Evolutionary conservation across 2,329 filamentous ascomycete genomes (phyloP).

Genomic region (Coleophoma eucalyptorum): DNA sequence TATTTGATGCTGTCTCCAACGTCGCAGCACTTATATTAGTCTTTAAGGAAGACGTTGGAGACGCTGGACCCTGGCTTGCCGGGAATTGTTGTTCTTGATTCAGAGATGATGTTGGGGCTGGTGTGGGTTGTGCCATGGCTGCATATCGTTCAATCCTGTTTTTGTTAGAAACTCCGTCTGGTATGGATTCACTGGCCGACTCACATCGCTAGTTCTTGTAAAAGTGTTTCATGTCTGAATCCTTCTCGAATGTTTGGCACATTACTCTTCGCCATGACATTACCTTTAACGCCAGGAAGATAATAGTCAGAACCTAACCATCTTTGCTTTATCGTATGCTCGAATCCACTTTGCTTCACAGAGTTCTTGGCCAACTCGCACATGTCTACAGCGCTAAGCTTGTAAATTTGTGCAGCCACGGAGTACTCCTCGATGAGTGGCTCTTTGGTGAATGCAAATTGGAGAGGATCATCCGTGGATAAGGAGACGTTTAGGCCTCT

Average conservation of each 20-base stretch:
- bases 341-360: slow-evolving; percentile 91
- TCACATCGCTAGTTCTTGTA: slow-evolving; percentile 82
- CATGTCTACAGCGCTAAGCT: slow-evolving; percentile 96
- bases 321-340: slow-evolving; percentile 80
- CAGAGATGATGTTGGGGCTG: slow-evolving; percentile 21
- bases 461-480: slow-evolving; percentile 93
- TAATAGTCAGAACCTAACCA: slow-evolving; percentile 83
- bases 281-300: slow-evolving; percentile 76
- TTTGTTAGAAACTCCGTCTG: slow-evolving; percentile 8
- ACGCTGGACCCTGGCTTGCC: slow-evolving; percentile 18
- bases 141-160: slow-evolving; percentile 30
- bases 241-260: slow-evolving; percentile 90
- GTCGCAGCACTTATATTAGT: slow-evolving; percentile 22
- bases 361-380: slow-evolving; percentile 96
- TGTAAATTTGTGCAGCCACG: slow-evolving; percentile 97
- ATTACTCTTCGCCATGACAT: slow-evolving; percentile 93
- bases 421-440: slow-evolving; percentile 97
- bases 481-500: slow-evolving; percentile 92
- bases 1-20: slow-evolving; percentile 8
- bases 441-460: slow-evolving; percentile 98
- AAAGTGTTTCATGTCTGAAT: slow-evolving; percentile 81
- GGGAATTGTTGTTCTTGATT: slow-evolving; percentile 13
- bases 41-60: slow-evolving; percentile 29
- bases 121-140: slow-evolving; percentile 15
- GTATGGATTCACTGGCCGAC: slow-evolving; percentile 20